phyloP scores from a whole-genome alignment of 768 basidiomycete species.

The Gyrodon lividus region DNA sequence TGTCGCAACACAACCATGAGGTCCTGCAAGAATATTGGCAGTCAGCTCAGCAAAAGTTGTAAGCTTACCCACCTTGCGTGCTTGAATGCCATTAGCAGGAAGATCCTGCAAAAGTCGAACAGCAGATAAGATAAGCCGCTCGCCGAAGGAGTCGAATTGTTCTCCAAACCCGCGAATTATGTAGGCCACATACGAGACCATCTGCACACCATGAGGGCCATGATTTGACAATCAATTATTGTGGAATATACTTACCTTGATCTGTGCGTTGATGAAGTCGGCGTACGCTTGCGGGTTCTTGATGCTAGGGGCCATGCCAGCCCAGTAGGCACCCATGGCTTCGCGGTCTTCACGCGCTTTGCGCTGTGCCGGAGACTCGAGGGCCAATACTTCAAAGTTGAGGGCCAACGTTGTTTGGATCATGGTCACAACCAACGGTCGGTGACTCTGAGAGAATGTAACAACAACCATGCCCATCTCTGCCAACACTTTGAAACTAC shows the following conservation, averaged over 20 bases:
- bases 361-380: constrained; percentile 81
- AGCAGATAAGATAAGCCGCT: constrained; percentile 75
- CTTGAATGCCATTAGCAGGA: constrained; percentile 76
- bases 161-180: constrained; percentile 70
- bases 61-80: constrained; percentile 63
- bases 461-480: constrained; percentile 94
- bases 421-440: constrained; percentile 58
- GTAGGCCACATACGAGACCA: constrained; percentile 90
- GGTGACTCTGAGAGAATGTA: constrained; percentile 82
- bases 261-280: constrained; percentile 85
- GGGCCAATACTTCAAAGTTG: constrained; percentile 74
- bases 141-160: constrained; percentile 72
- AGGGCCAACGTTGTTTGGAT: constrained; percentile 71
- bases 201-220: constrained; percentile 42
- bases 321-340: constrained; percentile 79
- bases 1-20: constrained; percentile 91
- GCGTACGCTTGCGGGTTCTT: constrained; percentile 71
- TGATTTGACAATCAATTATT: neutral
- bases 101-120: constrained; percentile 93
- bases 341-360: constrained; percentile 75
- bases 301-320: constrained; percentile 77
- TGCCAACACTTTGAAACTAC: constrained; percentile 90
- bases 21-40: constrained; percentile 51
- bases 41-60: neutral
- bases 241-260: constrained; percentile 58